Conservation (phyloP, 345 rosid species). For the Citrus glauca region DNA sequence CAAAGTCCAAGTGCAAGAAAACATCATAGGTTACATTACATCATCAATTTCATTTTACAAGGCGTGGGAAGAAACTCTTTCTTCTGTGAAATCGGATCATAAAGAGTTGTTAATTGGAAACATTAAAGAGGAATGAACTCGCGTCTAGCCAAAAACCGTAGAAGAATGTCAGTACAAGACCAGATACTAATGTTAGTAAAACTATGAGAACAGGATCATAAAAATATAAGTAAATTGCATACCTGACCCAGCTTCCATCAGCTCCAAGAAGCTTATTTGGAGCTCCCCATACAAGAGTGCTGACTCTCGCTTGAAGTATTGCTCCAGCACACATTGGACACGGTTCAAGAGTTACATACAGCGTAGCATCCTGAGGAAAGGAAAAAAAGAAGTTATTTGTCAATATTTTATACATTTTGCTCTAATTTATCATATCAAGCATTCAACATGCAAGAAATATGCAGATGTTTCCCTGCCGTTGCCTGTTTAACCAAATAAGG, state of each 20-base stretch:
- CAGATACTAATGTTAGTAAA: background rate
- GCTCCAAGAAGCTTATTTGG: constrained; percentile 99
- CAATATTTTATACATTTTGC: background rate
- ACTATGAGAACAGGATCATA: background rate
- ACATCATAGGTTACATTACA: background rate
- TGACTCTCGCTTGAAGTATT: constrained; percentile 88
- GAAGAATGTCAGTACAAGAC: background rate
- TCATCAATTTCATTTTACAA: background rate
- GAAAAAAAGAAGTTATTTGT: background rate
- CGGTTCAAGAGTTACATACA: constrained; percentile 94
- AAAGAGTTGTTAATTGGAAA: background rate
- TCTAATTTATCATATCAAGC: background rate
- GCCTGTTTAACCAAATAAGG: background rate
- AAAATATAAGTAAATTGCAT: constrained; percentile 11
- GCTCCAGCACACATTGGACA: constrained; percentile 99
- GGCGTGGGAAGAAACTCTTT: background rate
- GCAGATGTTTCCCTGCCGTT: background rate
- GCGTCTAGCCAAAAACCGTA: background rate
- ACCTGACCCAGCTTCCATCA: constrained; percentile 98
- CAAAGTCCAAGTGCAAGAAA: too few species aligned
- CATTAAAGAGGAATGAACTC: background rate
- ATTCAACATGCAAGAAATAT: background rate
- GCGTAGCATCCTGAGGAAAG: constrained; percentile 56
- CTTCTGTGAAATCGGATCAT: background rate
- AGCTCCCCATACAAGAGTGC: constrained; percentile 96